Base-by-base conservation (phyloP, 371 early-diverging fungal species). In the Conidiobolus incongruus region DNA sequence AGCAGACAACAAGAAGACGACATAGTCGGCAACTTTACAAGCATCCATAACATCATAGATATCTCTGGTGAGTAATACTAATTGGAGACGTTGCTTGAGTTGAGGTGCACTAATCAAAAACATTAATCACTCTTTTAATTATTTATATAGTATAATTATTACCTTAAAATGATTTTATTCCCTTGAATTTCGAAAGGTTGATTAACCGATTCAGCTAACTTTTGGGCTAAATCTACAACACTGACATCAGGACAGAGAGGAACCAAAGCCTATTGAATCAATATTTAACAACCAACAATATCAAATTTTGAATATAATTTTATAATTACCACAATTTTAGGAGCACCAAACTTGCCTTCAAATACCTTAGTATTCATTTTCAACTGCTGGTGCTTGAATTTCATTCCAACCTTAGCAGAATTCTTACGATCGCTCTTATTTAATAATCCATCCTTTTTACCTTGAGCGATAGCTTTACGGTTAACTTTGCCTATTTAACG, bases 1-100 rank as follows among this genome's bases (percentile, higher is more conserved):
- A 2, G 89, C 83, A 5, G 87, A 86, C 57, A 93, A 52, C 10
- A 85, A 58, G 45, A 88, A 70, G 31, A 95, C 50, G 48, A 81
- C 70, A 52, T 79, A 81, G 59, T 95, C 96, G 31, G 88, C 83
- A 0, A 87, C 81, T 55, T 81, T 83, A 57, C 77, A 72, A 1
- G 77, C 82, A 59, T 93, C 90, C 53, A 95, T 52, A 34, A 90
- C 75, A 40, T 76, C 78, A 38, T 77, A 53, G 48, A 72, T 66
- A 49, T 71, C 67, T 35, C 77, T 70, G 34, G 62, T 59, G 2
- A 70, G 47, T 10, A 75, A 72, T 2, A 83, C 47, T 17, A 87
- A 62, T 54, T 78, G 81, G 11, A 92, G 51, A 39, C 71, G 77
- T 56, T 94, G 95, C 55, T 84, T 84, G 65, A 87, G 86, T 19